These are phyloP conservation scores for Dactylonectria macrodidyma DNA, from an alignment of 2,329 filamentous ascomycete species.

Conservation along the genomic window DNA sequence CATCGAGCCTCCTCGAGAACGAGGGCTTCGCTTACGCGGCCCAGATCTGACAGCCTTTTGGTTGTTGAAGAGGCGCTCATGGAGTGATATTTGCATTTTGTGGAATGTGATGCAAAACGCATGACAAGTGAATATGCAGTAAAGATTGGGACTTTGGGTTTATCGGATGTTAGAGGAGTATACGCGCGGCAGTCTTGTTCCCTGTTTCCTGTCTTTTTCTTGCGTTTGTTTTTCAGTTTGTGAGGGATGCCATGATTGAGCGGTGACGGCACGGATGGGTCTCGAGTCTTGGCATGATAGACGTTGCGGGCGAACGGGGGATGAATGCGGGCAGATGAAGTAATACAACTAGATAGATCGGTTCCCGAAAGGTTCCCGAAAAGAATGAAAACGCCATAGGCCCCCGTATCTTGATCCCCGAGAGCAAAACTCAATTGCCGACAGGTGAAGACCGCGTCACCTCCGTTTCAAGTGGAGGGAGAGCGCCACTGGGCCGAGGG, in stretches of 20 bases:
- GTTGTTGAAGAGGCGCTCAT: background rate
- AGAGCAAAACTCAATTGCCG: conserved; percentile 20
- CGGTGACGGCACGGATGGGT: conserved; percentile 7
- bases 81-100: conserved; percentile 5
- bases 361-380: background rate
- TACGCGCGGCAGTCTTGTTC: background rate
- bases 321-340: conserved; percentile 1
- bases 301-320: conserved; percentile 1
- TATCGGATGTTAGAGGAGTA: conserved; percentile 17
- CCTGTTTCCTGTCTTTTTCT: background rate
- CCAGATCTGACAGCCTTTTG: conserved; percentile 33
- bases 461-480: conserved; percentile 11
- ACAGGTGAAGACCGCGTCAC: conserved; percentile 21
- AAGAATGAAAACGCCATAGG: conserved; percentile 1
- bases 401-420: conserved; percentile 1
- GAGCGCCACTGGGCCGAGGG: conserved; percentile 15
- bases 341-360: conserved; percentile 13
- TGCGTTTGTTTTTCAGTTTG: conserved; percentile 1
- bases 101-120: conserved; percentile 22
- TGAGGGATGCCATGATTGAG: background rate
- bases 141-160: conserved; percentile 23
- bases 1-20: conserved; percentile 69
- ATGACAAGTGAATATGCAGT: conserved; percentile 4
- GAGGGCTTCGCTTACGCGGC: conserved; percentile 56
- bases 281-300: conserved; percentile 19